phyloP scores from a whole-genome alignment of 768 basidiomycete genomes.

The Lentinula sp. region DNA sequence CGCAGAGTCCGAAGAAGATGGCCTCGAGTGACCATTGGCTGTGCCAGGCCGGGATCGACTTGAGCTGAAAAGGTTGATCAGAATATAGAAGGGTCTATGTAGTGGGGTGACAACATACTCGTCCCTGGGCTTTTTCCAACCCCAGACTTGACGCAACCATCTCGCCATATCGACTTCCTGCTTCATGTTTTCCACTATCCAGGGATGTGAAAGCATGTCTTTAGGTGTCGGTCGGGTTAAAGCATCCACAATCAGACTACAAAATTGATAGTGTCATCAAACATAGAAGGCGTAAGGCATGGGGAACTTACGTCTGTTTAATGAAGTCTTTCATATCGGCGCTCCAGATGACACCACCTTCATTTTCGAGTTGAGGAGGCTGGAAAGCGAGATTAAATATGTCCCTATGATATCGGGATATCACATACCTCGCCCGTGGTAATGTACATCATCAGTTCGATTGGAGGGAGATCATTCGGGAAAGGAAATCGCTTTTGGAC shows the following conservation, averaged over 20 bases:
- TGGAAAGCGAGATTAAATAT: conserved; percentile 21
- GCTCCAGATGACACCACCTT: conserved; percentile 64
- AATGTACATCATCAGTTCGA: conserved; percentile 91
- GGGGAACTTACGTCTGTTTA: conserved; percentile 61
- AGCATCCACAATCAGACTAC: conserved; percentile 67
- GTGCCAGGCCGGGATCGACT: conserved; percentile 28
- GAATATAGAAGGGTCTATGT: background rate
- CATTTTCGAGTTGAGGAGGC: conserved; percentile 82
- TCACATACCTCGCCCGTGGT: conserved; percentile 64
- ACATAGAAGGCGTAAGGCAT: background rate
- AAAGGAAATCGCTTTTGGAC: conserved; percentile 95
- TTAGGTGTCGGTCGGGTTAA: conserved; percentile 70
- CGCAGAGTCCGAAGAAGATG: conserved; percentile 11
- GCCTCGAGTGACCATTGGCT: conserved; percentile 13
- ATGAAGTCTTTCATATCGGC: conserved; percentile 90
- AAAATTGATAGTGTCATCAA: background rate
- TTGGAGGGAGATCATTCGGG: conserved; percentile 85
- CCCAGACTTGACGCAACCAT: conserved; percentile 85
- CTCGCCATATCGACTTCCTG: conserved; percentile 84
- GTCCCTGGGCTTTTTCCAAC: conserved; percentile 56
- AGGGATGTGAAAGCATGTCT: conserved; percentile 79
- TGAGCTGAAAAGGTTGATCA: conserved; percentile 5
- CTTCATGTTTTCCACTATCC: conserved; percentile 72
- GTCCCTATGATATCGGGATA: background rate
- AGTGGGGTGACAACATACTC: conserved; percentile 24